Conservation (phyloP, 306 rosid genomes). For the Cotoneaster glaucophyllus region DNA sequence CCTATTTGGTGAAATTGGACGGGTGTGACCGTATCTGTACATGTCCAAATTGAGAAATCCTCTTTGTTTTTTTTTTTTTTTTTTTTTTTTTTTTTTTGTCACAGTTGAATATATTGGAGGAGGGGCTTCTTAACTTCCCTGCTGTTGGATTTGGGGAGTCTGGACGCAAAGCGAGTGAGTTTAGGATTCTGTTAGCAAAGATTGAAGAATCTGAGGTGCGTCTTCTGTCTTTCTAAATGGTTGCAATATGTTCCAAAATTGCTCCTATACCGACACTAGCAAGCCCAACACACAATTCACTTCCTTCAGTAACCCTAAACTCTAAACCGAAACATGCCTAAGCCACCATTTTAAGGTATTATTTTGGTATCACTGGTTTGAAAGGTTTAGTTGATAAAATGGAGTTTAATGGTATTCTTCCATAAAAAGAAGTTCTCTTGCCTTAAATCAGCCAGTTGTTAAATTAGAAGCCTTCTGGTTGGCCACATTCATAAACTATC, state of each 20-base stretch:
- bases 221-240: conserved; percentile 8
- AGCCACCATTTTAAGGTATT: neutral
- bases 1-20: conserved; percentile 16
- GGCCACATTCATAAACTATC: neutral
- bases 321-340: neutral
- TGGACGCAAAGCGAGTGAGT: conserved; percentile 78
- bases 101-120: conserved; percentile 90
- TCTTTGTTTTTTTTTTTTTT: neutral
- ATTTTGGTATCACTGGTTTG: neutral
- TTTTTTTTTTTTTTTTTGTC: conserved; percentile 6
- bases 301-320: neutral
- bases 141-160: conserved; percentile 92
- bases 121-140: conserved; percentile 88
- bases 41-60: conserved; percentile 21
- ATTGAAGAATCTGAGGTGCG: conserved; percentile 96
- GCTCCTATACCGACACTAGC: neutral
- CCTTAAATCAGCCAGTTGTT: neutral
- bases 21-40: conserved; percentile 9
- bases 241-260: neutral
- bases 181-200: conserved; percentile 88
- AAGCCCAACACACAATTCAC: neutral
- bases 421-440: neutral
- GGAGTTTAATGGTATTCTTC: neutral
- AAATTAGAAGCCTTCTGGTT: neutral
- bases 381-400: neutral